A percentile compares a stretch with the other conserved stretches of the same genome.
phyloP scores from a whole-genome alignment of 1,139 yeast genomes.

The Pichia sp. region DNA sequence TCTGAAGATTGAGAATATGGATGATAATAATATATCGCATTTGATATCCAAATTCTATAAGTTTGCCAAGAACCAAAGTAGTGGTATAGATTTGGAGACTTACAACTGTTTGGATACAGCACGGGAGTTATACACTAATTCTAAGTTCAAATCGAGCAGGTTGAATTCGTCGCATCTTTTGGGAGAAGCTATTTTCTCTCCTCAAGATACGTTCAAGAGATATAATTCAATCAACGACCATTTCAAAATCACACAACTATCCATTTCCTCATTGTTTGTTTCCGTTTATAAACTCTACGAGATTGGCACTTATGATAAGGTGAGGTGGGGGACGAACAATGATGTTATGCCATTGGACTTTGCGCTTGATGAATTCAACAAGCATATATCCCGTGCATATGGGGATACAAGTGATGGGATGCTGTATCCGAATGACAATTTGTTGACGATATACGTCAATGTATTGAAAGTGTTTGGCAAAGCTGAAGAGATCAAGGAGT shows the following conservation, averaged over 20 bases:
- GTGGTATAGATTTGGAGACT: constrained; percentile 7
- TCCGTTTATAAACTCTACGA: constrained; percentile 26
- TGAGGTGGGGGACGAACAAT: constrained; percentile 21
- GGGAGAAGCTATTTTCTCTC: constrained; percentile 44
- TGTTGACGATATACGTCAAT: constrained; percentile 51
- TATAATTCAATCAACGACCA: constrained; percentile 28
- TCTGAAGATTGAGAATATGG: constrained; percentile 17
- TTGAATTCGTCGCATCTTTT: constrained; percentile 27
- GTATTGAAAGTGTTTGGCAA: constrained; percentile 49
- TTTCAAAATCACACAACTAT: constrained; percentile 34
- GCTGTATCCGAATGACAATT: constrained; percentile 42
- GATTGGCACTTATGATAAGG: constrained; percentile 12
- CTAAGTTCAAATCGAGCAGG: constrained; percentile 20
- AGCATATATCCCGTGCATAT: constrained; percentile 31
- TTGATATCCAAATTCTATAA: constrained; percentile 27
- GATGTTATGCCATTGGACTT: constrained; percentile 48
- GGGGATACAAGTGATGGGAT: constrained; percentile 31
- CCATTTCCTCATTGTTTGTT: constrained; percentile 42
- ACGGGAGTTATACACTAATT: constrained; percentile 20
- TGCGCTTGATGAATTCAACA: constrained; percentile 55
- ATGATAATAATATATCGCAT: constrained; percentile 26
- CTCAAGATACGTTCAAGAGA: constrained; percentile 35
- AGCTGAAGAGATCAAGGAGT: constrained; percentile 44
- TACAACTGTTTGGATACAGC: constrained; percentile 23
- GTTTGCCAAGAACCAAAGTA: constrained; percentile 13